Percentiles rank a stretch among this genome's conserved stretches.
Evolutionary conservation across 257 asterid species (phyloP).

Genomic region (Solanum chilense): DNA sequence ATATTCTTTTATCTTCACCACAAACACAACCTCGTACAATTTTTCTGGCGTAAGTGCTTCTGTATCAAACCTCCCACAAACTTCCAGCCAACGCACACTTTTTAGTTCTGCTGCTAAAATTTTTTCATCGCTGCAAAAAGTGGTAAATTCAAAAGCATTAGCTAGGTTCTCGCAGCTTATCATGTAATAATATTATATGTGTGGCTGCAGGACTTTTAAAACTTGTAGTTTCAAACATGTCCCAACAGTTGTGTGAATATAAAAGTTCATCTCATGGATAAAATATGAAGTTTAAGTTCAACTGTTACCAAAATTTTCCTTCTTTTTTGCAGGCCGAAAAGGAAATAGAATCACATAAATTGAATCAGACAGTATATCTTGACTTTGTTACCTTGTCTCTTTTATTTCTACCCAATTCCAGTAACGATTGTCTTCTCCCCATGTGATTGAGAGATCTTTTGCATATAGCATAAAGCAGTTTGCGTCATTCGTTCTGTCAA

Average conservation of each 20-base stretch:
- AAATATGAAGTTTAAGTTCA: background rate
- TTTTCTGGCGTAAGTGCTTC: slow-evolving; percentile 44
- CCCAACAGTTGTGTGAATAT: too few species aligned
- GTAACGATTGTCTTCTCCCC: slow-evolving; percentile 42
- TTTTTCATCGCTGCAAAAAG: slow-evolving; percentile 35
- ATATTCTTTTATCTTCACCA: slow-evolving; percentile 42
- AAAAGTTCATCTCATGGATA: background rate
- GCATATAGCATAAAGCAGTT: slow-evolving; percentile 65
- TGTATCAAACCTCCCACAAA: slow-evolving; percentile 53
- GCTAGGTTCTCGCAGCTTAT: background rate
- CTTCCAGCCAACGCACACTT: slow-evolving; percentile 69
- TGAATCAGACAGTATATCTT: background rate
- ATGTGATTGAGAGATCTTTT: slow-evolving; percentile 49
- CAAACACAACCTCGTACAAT: slow-evolving; percentile 37
- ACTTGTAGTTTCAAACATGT: background rate
- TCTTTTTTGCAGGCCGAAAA: background rate
- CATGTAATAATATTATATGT: background rate
- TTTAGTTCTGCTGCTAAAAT: slow-evolving; percentile 45
- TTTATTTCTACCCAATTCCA: slow-evolving; percentile 48
- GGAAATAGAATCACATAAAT: background rate
- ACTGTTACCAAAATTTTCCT: background rate
- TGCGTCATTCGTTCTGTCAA: slow-evolving; percentile 29
- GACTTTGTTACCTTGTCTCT: background rate
- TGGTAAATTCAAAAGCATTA: background rate
- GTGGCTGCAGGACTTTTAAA: background rate